phyloP scores from a whole-genome alignment of 805 yeast species.

The Clavispora phyllophila region DNA sequence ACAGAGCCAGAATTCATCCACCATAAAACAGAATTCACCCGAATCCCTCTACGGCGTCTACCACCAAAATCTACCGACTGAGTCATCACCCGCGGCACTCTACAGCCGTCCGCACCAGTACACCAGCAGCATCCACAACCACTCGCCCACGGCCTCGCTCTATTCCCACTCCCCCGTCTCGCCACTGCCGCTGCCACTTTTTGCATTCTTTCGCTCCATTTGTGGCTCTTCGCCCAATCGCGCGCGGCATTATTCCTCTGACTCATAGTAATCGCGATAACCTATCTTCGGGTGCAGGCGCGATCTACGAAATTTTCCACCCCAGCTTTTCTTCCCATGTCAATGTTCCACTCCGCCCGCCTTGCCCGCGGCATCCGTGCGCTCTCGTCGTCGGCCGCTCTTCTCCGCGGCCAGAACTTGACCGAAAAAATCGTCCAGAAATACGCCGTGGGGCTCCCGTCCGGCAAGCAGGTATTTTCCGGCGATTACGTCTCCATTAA shows the following conservation, averaged over 20 bases:
- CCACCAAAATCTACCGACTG: too few species aligned
- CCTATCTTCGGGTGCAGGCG: not conserved
- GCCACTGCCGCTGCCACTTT: too few species aligned
- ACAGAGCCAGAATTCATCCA: too few species aligned
- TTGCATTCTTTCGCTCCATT: too few species aligned
- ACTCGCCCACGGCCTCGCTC: too few species aligned
- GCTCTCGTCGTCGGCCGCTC: conserved; percentile 14
- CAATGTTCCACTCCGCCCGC: conserved; percentile 8
- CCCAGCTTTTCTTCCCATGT: conserved; percentile 3
- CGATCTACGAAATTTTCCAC: not conserved
- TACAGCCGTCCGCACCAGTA: not conserved
- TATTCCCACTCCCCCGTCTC: too few species aligned
- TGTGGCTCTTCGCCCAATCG: conserved; percentile 15
- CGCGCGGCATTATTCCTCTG: conserved; percentile 14
- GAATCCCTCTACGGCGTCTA: too few species aligned
- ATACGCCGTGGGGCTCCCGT: conserved; percentile 80
- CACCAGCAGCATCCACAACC: not conserved
- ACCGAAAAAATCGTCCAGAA: conserved; percentile 95
- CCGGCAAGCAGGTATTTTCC: conserved; percentile 69
- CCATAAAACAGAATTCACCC: too few species aligned
- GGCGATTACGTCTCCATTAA: conserved; percentile 94
- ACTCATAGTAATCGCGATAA: conserved; percentile 11
- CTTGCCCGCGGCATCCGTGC: conserved; percentile 7
- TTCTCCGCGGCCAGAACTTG: conserved; percentile 62
- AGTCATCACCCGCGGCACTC: not conserved